Conservation (phyloP, 345 rosid genomes). For the Arabidopsis arenosa region DNA sequence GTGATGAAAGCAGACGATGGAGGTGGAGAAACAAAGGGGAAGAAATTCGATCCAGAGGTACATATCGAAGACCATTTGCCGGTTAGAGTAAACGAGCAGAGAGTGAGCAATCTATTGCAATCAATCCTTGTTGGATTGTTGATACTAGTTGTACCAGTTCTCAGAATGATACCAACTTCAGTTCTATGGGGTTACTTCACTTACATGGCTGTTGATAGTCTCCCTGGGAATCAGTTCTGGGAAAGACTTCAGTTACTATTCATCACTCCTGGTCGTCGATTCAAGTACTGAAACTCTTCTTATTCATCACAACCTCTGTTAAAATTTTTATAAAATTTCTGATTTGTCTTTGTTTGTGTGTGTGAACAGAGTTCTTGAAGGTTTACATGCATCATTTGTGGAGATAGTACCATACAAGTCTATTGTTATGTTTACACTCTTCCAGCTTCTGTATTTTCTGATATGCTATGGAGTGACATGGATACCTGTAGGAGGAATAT, state of each 20-base stretch:
- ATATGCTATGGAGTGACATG: conserved; percentile 79
- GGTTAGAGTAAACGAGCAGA: conserved; percentile 81
- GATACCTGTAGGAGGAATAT: conserved; percentile 78
- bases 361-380: conserved; percentile 67
- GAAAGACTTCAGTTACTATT: conserved; percentile 77
- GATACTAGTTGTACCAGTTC: conserved; percentile 59
- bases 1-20: conserved; percentile 67
- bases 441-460: conserved; percentile 69
- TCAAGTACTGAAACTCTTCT: conserved; percentile 54
- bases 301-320: neutral
- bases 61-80: conserved; percentile 74
- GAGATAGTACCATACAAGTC: conserved; percentile 74
- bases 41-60: conserved; percentile 69
- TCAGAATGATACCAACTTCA: conserved; percentile 76
- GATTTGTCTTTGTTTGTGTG: neutral
- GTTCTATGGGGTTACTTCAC: conserved; percentile 93
- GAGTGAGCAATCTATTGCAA: conserved; percentile 79
- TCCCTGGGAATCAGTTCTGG: conserved; percentile 91
- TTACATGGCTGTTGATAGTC: conserved; percentile 91
- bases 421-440: conserved; percentile 61
- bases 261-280: conserved; percentile 69
- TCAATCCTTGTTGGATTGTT: conserved; percentile 70
- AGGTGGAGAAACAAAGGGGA: conserved; percentile 48
- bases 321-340: neutral
- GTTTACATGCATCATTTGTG: conserved; percentile 73